Base-by-base conservation (phyloP, 1,139 yeast species). In the Scheffersomyces insectosa region DNA sequence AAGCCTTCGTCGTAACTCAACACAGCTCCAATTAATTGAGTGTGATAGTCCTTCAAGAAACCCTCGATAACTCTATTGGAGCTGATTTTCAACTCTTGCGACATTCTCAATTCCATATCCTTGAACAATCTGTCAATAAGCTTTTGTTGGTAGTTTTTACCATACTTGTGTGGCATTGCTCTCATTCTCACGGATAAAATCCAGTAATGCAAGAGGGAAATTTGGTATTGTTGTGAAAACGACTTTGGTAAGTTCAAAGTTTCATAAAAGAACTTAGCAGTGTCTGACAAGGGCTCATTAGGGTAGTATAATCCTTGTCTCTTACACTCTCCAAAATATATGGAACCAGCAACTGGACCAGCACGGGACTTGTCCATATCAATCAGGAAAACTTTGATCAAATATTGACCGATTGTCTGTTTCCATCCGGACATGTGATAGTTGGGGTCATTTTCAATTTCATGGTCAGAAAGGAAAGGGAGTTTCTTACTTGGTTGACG, bases 1-100 rank as follows among this genome's bases (percentile, higher is more conserved):
- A 95, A 77, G 0, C 95, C 98, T 68, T 93, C 98, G 65, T 95
- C 99, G 58, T 91, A 91, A 2, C 96, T 86, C 56, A 91, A 82
- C 2, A 90, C 85, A 36, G 88, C 77, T 34, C 99, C 99, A 62
- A 95, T 80, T 57, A 93, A 71, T 68, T 93, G 99, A 13, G 89
- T 76, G 58, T 91, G 91, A 65, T 88, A 89, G 60, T 90, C 97
- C 64, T 90, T 90, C 68, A 89, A 76, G 66, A 90, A 89, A 27
- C 84, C 83, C 59, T 89, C 96, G 46, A 90, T 85, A 43, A 89
- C 83, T 56, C 95, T 77, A 47, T 88, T 88, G n/a, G 95, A 85
- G 49, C 76, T 75, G 43, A 95, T 90, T 42, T 85, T 83, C 78
- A 93, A 82, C 59, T 91, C 98, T 52, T 85, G 88, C 41, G 86